Percentiles rank a stretch among this genome's conserved stretches.
These are phyloP conservation scores for Amborella trichopoda DNA, from an alignment of 164 flowering plant genomes.

Conservation along the genomic window DNA sequence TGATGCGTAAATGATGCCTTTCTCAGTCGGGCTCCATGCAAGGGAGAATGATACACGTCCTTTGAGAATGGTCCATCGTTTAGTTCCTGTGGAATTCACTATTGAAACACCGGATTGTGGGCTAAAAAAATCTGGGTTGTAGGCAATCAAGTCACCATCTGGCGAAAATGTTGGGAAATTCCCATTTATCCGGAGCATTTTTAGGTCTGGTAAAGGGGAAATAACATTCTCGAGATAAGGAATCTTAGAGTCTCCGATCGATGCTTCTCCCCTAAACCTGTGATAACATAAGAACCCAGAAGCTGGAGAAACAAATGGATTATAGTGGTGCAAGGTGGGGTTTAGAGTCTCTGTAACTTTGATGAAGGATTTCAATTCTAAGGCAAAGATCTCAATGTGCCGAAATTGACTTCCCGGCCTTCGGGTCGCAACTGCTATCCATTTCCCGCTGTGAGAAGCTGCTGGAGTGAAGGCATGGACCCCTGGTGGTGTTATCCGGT, in stretches of 20 bases:
- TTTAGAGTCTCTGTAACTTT: constrained; percentile 45
- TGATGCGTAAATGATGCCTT: constrained; percentile 56
- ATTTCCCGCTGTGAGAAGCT: constrained; percentile 27
- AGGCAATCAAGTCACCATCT: constrained; percentile 58
- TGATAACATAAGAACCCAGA: constrained; percentile 63
- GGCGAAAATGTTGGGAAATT: constrained; percentile 87
- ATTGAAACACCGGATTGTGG: constrained; percentile 43
- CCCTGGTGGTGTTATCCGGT: constrained; percentile 81
- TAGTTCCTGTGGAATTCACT: constrained; percentile 58
- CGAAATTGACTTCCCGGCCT: constrained; percentile 52
- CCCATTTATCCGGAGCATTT: constrained; percentile 65
- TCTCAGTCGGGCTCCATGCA: constrained; percentile 55
- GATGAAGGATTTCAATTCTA: constrained; percentile 25
- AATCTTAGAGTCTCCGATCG: constrained; percentile 8
- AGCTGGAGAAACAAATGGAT: constrained; percentile 74
- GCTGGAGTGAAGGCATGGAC: constrained; percentile 88
- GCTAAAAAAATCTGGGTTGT: too few species aligned
- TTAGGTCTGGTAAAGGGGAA: constrained; percentile 28
- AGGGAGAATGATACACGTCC: constrained; percentile 40
- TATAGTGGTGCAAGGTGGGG: constrained; percentile 59
- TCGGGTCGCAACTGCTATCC: constrained; percentile 72
- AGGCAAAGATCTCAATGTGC: constrained; percentile 63
- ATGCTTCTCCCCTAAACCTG: constrained; percentile 33
- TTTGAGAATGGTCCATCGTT: constrained; percentile 44
- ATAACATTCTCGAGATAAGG: constrained; percentile 37